Conservation (phyloP, 169 alveolate species). For the Plasmodium billcollinsi region DNA sequence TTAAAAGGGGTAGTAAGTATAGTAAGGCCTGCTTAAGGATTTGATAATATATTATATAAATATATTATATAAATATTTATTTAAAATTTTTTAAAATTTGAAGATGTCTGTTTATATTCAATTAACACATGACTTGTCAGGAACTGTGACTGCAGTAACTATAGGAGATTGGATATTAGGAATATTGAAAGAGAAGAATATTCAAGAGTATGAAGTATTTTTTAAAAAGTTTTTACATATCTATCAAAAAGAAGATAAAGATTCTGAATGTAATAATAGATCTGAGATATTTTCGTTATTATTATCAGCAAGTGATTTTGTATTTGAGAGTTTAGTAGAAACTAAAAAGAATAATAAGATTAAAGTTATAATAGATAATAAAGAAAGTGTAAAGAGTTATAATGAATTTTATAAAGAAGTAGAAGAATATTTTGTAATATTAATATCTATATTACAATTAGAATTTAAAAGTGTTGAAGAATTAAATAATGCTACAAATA, state of each 20-base stretch:
- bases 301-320: constrained; percentile 81
- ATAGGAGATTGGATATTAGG: constrained; percentile 86
- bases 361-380: constrained; percentile 71
- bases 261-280: constrained; percentile 82
- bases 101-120: constrained; percentile 84
- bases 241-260: constrained; percentile 84
- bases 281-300: constrained; percentile 82
- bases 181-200: constrained; percentile 79
- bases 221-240: constrained; percentile 81
- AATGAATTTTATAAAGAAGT: constrained; percentile 73
- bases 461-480: constrained; percentile 82
- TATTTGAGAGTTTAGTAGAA: constrained; percentile 82
- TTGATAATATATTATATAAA: no score
- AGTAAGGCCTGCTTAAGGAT: no score
- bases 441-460: constrained; percentile 84
- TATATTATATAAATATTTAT: no score
- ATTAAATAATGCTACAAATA: constrained; percentile 82
- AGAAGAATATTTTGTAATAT: constrained; percentile 86
- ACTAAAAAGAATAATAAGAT: constrained; percentile 81
- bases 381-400: constrained; percentile 53
- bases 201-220: constrained; percentile 79
- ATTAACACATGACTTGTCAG: constrained; percentile 84
- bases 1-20: no score
- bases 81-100: background rate
- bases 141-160: constrained; percentile 86